Evolutionary conservation across 192 early-diverging fungal species (phyloP).

Genomic region (Ambispora gerdemannii): DNA sequence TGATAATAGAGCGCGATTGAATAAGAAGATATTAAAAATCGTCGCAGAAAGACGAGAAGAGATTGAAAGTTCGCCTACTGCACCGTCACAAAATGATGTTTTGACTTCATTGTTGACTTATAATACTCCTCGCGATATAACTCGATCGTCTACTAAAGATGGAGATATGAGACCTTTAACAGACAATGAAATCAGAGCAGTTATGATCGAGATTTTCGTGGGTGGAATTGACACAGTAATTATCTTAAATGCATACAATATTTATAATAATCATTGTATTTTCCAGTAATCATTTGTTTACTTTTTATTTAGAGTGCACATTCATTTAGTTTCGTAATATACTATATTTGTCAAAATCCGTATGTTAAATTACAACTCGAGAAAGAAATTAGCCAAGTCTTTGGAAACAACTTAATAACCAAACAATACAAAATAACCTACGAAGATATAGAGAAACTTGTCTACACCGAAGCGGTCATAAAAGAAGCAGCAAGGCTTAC

Average conservation of each 20-base stretch:
- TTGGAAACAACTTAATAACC: constrained; percentile 10
- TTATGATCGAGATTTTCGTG: neutral
- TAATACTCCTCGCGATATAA: constrained; percentile 12
- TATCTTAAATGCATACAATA: neutral
- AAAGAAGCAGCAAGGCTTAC: neutral
- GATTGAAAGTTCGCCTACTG: neutral
- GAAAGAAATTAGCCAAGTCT: neutral
- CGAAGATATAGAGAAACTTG: neutral
- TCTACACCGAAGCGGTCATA: neutral
- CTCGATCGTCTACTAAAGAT: too few relatives aligned
- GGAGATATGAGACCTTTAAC: neutral
- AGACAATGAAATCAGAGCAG: constrained; percentile 5
- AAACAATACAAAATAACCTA: neutral
- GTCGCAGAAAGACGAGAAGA: constrained; percentile 16
- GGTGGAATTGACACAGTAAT: constrained; percentile 11
- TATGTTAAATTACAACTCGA: neutral
- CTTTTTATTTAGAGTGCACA: neutral
- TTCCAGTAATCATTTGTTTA: neutral
- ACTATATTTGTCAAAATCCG: constrained; percentile 1
- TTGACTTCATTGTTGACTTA: constrained; percentile 7
- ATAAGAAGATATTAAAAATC: too few relatives aligned
- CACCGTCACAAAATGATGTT: neutral
- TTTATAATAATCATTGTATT: neutral
- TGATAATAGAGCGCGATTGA: too few relatives aligned
- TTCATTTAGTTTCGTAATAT: constrained; percentile 10